These are phyloP conservation scores for Golubevia pallescens DNA, from an alignment of 1,284 basidiomycete genomes.

Conservation along the genomic window DNA sequence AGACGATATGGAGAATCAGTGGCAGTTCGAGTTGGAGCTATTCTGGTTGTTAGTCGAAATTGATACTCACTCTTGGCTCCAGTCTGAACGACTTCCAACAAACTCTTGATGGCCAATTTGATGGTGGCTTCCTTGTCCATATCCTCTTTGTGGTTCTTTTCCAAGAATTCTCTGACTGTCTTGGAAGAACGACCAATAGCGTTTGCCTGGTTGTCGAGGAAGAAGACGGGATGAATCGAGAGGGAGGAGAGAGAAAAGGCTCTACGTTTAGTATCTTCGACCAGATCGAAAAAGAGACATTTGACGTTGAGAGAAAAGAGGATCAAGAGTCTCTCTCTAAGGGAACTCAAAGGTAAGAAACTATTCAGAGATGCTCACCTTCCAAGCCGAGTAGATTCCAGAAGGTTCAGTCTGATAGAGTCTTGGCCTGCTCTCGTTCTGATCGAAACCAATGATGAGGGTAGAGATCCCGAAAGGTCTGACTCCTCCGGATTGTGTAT, in stretches of 20 bases:
- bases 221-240: too few relatives aligned
- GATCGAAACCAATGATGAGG: constrained; percentile 95
- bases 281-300: not conserved
- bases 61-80: constrained; percentile 86
- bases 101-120: constrained; percentile 92
- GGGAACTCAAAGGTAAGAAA: not conserved
- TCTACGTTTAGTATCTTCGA: too few relatives aligned
- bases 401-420: constrained; percentile 97
- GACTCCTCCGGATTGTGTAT: constrained; percentile 98
- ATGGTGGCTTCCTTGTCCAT: constrained; percentile 86
- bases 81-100: constrained; percentile 97
- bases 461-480: constrained; percentile 98
- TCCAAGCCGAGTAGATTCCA: constrained; percentile 98
- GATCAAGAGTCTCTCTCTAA: not conserved
- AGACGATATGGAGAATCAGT: constrained; percentile 2
- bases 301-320: too few relatives aligned
- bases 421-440: constrained; percentile 83
- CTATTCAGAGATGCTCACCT: constrained; percentile 75
- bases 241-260: too few relatives aligned
- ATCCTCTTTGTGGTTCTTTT: constrained; percentile 96
- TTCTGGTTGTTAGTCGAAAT: not conserved
- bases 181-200: constrained; percentile 97
- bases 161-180: constrained; percentile 96
- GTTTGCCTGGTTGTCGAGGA: constrained; percentile 74
- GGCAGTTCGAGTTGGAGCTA: not conserved